These are phyloP conservation scores for Irpex sp. DNA, from an alignment of 1,284 basidiomycete species.

Conservation along the genomic window DNA sequence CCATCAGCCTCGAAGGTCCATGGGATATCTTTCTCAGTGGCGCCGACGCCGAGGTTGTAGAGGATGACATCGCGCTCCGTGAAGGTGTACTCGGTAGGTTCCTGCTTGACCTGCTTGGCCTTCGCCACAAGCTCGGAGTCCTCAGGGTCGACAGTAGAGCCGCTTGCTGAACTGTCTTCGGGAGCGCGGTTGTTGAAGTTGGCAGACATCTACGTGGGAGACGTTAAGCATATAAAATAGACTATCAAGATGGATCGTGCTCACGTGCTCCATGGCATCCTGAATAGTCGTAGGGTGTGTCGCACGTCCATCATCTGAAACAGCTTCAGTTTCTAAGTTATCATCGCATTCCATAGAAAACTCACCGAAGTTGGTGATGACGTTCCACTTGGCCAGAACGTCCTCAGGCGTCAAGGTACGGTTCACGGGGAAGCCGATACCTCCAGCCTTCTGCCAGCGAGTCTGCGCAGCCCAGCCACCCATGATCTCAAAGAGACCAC, in stretches of 20 bases:
- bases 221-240: background rate
- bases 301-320: slow-evolving; percentile 67
- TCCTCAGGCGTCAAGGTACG: slow-evolving; percentile 75
- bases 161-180: slow-evolving; percentile 35
- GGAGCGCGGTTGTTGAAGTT: slow-evolving; percentile 72
- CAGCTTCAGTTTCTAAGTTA: background rate
- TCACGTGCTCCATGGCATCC: slow-evolving; percentile 72
- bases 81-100: slow-evolving; percentile 68
- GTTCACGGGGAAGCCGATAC: slow-evolving; percentile 83
- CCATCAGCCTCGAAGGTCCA: slow-evolving; percentile 92
- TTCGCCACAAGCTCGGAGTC: slow-evolving; percentile 83
- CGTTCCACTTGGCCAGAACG: slow-evolving; percentile 73
- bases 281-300: slow-evolving; percentile 72
- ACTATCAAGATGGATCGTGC: slow-evolving; percentile 8
- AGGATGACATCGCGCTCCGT: slow-evolving; percentile 90
- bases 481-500: slow-evolving; percentile 83
- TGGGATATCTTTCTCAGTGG: slow-evolving; percentile 87
- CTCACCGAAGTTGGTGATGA: slow-evolving; percentile 81
- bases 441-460: slow-evolving; percentile 91
- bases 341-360: slow-evolving; percentile 8
- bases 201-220: slow-evolving; percentile 52
- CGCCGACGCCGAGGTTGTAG: slow-evolving; percentile 97
- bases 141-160: slow-evolving; percentile 71
- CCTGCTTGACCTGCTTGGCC: slow-evolving; percentile 67
- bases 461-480: slow-evolving; percentile 94